Conservation (phyloP, 805 yeast genomes). For the Hanseniaspora taiwanica region DNA sequence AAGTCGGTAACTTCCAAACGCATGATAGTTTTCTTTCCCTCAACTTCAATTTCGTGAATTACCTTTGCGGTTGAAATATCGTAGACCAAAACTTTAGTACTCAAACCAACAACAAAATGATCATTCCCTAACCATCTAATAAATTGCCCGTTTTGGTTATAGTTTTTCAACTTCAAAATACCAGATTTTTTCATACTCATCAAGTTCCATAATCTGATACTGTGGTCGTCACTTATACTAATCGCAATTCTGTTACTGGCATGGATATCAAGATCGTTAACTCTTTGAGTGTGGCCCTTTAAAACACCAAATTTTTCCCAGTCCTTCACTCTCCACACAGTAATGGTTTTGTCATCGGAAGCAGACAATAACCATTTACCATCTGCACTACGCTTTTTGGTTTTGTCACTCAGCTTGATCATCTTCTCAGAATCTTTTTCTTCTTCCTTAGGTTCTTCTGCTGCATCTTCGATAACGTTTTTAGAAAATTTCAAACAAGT, state of each 20-base stretch:
- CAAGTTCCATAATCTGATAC: conserved; percentile 83
- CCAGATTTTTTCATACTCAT: conserved; percentile 96
- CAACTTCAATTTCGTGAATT: conserved; percentile 36
- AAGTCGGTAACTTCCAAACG: conserved; percentile 40
- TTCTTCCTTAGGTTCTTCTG: conserved; percentile 13
- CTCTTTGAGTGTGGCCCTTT: conserved; percentile 78
- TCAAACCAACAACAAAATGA: conserved; percentile 61
- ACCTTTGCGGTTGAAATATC: conserved; percentile 50
- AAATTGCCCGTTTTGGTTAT: conserved; percentile 51
- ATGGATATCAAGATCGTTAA: conserved; percentile 80
- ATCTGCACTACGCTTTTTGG: conserved; percentile 2
- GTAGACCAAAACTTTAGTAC: conserved; percentile 52
- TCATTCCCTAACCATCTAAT: conserved; percentile 52
- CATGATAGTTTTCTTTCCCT: conserved; percentile 44
- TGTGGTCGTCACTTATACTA: conserved; percentile 74
- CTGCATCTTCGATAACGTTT: conserved; percentile 24
- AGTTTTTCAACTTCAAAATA: conserved; percentile 53
- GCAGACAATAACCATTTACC: conserved; percentile 84
- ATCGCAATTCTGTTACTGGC: conserved; percentile 84
- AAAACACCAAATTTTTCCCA: conserved; percentile 87
- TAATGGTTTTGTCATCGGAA: conserved; percentile 78
- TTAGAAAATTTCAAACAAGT: conserved; percentile 61
- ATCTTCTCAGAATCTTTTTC: conserved; percentile 25
- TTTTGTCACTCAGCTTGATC: conserved; percentile 10
- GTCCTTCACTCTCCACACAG: conserved; percentile 91